These are phyloP conservation scores for Ogataea zsoltii DNA, from an alignment of 805 yeast genomes.

Conservation along the genomic window DNA sequence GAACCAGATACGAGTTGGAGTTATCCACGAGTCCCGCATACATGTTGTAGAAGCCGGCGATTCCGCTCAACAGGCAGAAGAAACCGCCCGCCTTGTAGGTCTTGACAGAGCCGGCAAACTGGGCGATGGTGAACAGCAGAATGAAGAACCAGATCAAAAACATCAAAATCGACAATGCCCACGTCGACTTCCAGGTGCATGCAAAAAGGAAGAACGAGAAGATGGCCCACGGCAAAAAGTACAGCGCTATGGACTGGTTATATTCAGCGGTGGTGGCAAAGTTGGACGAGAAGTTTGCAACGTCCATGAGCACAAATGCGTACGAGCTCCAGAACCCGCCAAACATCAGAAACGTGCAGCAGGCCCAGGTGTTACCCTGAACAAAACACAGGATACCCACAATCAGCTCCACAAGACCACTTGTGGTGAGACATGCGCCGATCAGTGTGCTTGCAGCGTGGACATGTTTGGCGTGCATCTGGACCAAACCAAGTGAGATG, in stretches of 20 bases:
- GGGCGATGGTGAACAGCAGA: constrained; percentile 45
- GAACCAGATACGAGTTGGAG: constrained; percentile 57
- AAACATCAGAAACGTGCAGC: constrained; percentile 51
- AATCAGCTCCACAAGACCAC: constrained; percentile 50
- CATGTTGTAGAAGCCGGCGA: constrained; percentile 48
- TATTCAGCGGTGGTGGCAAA: constrained; percentile 40
- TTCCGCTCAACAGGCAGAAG: constrained; percentile 43
- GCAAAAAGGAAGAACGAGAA: constrained; percentile 48
- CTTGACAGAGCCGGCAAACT: constrained; percentile 37
- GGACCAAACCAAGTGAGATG: constrained; percentile 47
- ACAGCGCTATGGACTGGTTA: constrained; percentile 48
- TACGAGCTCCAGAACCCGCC: constrained; percentile 58
- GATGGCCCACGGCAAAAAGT: constrained; percentile 52
- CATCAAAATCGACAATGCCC: constrained; percentile 41
- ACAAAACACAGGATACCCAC: constrained; percentile 54
- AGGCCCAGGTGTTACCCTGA: constrained; percentile 57
- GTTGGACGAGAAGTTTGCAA: constrained; percentile 43
- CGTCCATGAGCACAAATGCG: constrained; percentile 45
- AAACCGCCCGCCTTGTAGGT: constrained; percentile 49
- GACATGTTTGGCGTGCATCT: constrained; percentile 49
- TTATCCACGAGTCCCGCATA: constrained; percentile 49
- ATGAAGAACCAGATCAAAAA: constrained; percentile 47
- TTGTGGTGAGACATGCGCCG: constrained; percentile 48
- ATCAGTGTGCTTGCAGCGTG: constrained; percentile 42
- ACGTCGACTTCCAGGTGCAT: constrained; percentile 50